Evolutionary conservation across 768 basidiomycete species (phyloP), one percentile per base, ranked within the genome.

Genomic region (Boletus speciosus): DNA sequence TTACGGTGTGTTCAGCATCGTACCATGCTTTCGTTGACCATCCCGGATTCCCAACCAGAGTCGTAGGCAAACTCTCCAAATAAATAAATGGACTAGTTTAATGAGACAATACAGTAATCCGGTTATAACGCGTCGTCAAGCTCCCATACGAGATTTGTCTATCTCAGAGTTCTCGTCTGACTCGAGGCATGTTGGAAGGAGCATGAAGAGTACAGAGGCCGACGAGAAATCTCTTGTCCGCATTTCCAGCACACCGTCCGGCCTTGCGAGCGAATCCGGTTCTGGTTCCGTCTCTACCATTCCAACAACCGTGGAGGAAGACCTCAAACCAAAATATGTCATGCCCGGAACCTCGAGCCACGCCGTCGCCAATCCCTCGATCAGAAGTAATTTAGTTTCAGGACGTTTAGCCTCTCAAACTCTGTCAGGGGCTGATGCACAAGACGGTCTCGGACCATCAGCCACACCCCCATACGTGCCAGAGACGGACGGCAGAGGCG

Each of bases 381-480:
- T 47, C 10, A 59, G 62, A 27, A 56, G 32, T 16, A 49, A 29
- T 21, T 43, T 55, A 0, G 39, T 32, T 12, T 56, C 62, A 5
- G 38, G 63, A 5, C 54, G 49, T 38, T 54, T 60, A 6, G 4
- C 44, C 14, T 66, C 67, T 19, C 57, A 8, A 34, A 35, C 21
- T 9, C 37, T 60, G 6, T 48, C 61, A 34, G 67, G 68, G 34
- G 74, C 71, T 10, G 70, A 73, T 6, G 58, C 60, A 5, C 64
- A 71, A 10, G 71, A 78, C 38, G 78, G 74, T 14, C 70, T 81
- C 5, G 81, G 81, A 0, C 82, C 87, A 3, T 75, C 80, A 27
- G 77, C 77, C 0, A 71, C 66, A 41, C 64, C 59, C 32, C 84
- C 84, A 4, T 84, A 80, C 61, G 68, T 84, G 10, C 76, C 74